Evolutionary conservation across 331 rosid genomes (phyloP).

Genomic region (Spiraea crenata): DNA sequence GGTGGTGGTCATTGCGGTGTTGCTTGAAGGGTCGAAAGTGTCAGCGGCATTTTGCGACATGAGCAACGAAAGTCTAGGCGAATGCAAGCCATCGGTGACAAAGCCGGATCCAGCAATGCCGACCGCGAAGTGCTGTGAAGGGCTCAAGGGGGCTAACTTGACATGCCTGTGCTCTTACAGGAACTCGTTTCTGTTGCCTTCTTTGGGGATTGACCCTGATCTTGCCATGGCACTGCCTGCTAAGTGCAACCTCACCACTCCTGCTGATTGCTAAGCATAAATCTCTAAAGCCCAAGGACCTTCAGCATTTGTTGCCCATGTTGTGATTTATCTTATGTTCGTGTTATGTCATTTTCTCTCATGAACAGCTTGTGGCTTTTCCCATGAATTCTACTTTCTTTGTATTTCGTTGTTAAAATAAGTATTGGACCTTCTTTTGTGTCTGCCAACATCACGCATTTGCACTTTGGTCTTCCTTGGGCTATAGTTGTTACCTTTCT

Average conservation of each 20-base stretch:
- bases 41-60: constrained; percentile 42
- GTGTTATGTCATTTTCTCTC: neutral
- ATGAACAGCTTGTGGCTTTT: neutral
- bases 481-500: too few species aligned
- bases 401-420: neutral
- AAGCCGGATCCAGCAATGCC: constrained; percentile 53
- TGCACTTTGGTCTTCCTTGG: too few species aligned
- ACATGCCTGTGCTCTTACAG: constrained; percentile 65
- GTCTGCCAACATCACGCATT: too few species aligned
- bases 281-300: neutral
- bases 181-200: constrained; percentile 42
- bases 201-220: constrained; percentile 55
- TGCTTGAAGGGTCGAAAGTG: constrained; percentile 19
- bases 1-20: constrained; percentile 11
- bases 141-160: constrained; percentile 55
- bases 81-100: constrained; percentile 69
- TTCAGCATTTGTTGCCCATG: too few species aligned
- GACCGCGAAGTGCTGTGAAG: constrained; percentile 48
- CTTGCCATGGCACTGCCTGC: constrained; percentile 66
- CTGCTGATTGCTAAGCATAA: constrained; percentile 21
- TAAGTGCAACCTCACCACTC: constrained; percentile 33
- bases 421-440: too few species aligned
- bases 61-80: constrained; percentile 37
- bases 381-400: neutral
- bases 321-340: neutral